phyloP scores from a whole-genome alignment of 2,329 filamentous ascomycete genomes.

The Ascosphaera apis region DNA sequence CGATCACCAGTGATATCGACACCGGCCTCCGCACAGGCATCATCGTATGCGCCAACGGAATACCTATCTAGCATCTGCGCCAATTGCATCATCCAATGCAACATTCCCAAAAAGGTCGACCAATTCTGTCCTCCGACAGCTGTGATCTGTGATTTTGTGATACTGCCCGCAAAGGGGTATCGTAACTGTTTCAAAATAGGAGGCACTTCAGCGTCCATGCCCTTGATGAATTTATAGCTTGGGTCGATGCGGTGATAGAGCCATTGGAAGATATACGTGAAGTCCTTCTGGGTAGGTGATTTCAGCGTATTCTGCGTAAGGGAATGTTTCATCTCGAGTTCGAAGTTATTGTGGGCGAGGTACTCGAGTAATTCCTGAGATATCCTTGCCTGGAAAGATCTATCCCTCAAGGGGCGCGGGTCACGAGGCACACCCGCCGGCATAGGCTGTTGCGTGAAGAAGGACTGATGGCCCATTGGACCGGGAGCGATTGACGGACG shows the following conservation, averaged over 20 bases:
- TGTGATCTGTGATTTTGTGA: constrained; percentile 86
- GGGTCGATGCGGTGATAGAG: constrained; percentile 91
- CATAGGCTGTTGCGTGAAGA: constrained; percentile 72
- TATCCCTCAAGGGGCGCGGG: constrained; percentile 64
- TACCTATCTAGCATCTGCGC: constrained; percentile 85
- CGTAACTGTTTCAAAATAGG: constrained; percentile 78
- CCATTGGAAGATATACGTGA: constrained; percentile 96
- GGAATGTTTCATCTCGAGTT: constrained; percentile 90
- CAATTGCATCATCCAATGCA: constrained; percentile 99
- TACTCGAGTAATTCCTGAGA: constrained; percentile 82
- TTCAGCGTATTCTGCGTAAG: constrained; percentile 79
- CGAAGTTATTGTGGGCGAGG: constrained; percentile 79
- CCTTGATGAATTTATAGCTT: constrained; percentile 77
- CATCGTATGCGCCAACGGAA: constrained; percentile 54
- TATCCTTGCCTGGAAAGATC: constrained; percentile 57
- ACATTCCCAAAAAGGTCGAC: constrained; percentile 75
- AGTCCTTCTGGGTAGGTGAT: constrained; percentile 93
- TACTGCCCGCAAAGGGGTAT: constrained; percentile 86
- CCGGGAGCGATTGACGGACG: constrained; percentile 42
- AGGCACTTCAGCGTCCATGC: constrained; percentile 85
- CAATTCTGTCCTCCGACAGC: constrained; percentile 94
- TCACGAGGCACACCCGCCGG: constrained; percentile 66
- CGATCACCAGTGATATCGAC: constrained; percentile 73
- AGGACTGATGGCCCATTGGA: constrained; percentile 61
- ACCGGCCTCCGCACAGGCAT: constrained; percentile 69